Base-by-base conservation (phyloP, 1,139 yeast species). In the Saccharomyces hybrid region DNA sequence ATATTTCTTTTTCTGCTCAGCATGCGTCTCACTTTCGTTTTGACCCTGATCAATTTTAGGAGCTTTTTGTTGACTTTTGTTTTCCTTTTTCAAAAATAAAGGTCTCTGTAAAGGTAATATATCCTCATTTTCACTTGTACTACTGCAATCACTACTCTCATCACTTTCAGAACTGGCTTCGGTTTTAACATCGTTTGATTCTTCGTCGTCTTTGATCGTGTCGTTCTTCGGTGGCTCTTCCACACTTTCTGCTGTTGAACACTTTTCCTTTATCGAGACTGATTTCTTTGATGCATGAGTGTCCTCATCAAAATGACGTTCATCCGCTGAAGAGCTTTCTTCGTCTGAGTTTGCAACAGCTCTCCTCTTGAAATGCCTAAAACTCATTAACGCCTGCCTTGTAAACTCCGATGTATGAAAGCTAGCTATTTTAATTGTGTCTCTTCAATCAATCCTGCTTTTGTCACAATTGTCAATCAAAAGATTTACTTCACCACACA, bases 51-150 rank as follows among this genome's bases (percentile, higher is more conserved):
- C 26, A 3, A 20, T 38, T 3, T 7, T 38, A 8, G 26, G 6
- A 20, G 44, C 44, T 38, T 5, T 3, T 8, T 38, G 44, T 6
- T 2, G 1, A 1, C 4, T 38, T 9, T 38, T 20, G 8, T 13
- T 7, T 7, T 30, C 25, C 41, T 52, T 62, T 48, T 61, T 63
- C 20, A 67, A 47, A 26, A 67, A 63, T 1, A 63, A 57, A n/a
- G 71, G 71, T 49, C 62, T 63, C 46, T 61, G 65, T 8, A 67
- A 56, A 11, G 49, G 52, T 3, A 60, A 52, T 7, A 56, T 59
- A 31, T 56, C 58, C 26, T 57, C 59, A 47, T 61, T 59, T 14
- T 57, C 56, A 48, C 54, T 52, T 8, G 53, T 54, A 46, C 48
- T 52, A 3, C 53, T 54, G 47, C 38, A 44, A 1, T 52, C 56